Evolutionary conservation across 805 yeast genomes (phyloP).

Genomic region (Candida ovalis): DNA sequence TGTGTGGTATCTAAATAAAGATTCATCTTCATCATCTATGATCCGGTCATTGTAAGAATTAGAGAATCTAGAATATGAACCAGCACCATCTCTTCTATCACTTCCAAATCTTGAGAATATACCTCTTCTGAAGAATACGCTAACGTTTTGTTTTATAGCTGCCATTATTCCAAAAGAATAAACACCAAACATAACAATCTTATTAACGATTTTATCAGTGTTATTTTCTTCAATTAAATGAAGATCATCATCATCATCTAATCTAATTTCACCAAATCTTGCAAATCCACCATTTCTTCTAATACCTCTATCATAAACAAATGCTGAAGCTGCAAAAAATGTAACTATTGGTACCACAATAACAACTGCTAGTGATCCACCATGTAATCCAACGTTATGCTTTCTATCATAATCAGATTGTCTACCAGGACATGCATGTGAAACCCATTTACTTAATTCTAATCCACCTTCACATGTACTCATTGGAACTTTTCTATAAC

Average conservation of each 20-base stretch:
- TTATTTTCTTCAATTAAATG: slow-evolving; percentile 55
- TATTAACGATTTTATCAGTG: slow-evolving; percentile 56
- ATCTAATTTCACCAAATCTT: slow-evolving; percentile 79
- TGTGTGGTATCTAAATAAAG: slow-evolving; percentile 30
- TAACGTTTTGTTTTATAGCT: slow-evolving; percentile 11
- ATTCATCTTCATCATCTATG: slow-evolving; percentile 30
- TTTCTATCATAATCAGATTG: slow-evolving; percentile 51
- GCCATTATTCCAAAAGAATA: slow-evolving; percentile 22
- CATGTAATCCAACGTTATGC: slow-evolving; percentile 50
- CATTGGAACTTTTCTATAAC: slow-evolving; percentile 81
- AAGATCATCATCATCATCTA: slow-evolving; percentile 65
- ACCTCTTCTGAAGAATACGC: slow-evolving; percentile 23
- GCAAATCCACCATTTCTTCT: slow-evolving; percentile 73
- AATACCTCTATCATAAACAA: slow-evolving; percentile 78
- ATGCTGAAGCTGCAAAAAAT: slow-evolving; percentile 51
- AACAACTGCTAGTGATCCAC: slow-evolving; percentile 49
- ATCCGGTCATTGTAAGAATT: slow-evolving; percentile 30
- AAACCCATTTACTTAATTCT: slow-evolving; percentile 58
- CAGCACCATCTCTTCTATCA: slow-evolving; percentile 9
- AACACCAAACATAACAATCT: slow-evolving; percentile 56
- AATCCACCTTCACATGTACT: slow-evolving; percentile 85
- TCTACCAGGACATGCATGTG: slow-evolving; percentile 86
- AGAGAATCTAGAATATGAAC: slow-evolving; percentile 18
- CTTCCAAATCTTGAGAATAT: slow-evolving; percentile 22
- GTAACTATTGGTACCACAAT: slow-evolving; percentile 55